Evolutionary conservation across 164 flowering plant species (phyloP), one percentile per base, ranked within the genome.

Genomic region (Magnolia changhungtana): DNA sequence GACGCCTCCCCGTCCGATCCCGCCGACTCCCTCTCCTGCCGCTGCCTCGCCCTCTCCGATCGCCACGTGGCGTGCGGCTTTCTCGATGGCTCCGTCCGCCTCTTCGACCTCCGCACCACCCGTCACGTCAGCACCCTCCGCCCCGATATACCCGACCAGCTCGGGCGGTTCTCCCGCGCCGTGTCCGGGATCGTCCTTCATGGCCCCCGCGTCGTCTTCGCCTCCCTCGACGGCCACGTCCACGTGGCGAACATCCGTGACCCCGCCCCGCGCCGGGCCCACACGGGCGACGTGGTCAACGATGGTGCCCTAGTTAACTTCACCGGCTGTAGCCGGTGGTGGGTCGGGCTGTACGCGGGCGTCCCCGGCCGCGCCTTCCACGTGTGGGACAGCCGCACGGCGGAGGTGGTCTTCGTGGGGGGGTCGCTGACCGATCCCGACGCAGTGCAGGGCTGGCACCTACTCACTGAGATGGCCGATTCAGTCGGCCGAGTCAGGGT

Each of bases 281-380:
- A 84, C 63, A 7, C 68, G 2, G 98, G 98, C 0, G 79, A 87
- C 72, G 86, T 86, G 19, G 82, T 89, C 2, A 78, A 74, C 69
- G 92, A 94, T 74, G 98, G 98, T 0, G 84, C 86, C 0, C 67
- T 92, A 20, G 90, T 92, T 0, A 92, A 89, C 74, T 94, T 94
- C 76, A 27, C 90, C 3, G 97, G 98, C 0, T 81, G 86, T 51
- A 74, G 50, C 11, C 83, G 87, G 49, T 89, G 88, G 88, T 94
- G 98, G 98, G 95, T 92, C 14, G 98, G 98, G 2, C 85, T 94
- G 0, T 91, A 79, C 73, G 96, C 97, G 0, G 98, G 96, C 0
- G 93, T 85, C 0, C 95, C 96, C 0, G 94, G 90, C 1, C 89
- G 88, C 9, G 86, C 98, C 0, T 86, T 93, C 73, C 96, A 79